Conservation (phyloP, 2,329 filamentous ascomycete species). For the Chalaropsis thielavioides region DNA sequence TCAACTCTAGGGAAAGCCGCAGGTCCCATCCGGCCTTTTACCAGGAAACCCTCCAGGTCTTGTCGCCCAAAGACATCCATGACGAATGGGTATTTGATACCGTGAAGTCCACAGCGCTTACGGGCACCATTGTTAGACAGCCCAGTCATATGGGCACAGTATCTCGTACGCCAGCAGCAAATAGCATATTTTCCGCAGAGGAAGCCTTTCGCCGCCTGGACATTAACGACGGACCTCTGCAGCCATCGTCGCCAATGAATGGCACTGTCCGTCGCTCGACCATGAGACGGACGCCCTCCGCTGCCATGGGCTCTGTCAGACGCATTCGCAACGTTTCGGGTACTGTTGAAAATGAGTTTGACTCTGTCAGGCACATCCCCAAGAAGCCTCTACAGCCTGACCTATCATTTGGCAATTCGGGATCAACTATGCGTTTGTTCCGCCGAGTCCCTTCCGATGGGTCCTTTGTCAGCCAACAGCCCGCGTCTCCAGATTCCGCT, state of each 20-base stretch:
- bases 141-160: conserved; percentile 1
- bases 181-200: conserved; percentile 29
- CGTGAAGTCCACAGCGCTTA: conserved; percentile 51
- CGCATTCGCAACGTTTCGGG: conserved; percentile 14
- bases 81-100: conserved; percentile 97
- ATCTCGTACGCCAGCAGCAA: conserved; percentile 7
- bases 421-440: conserved; percentile 84
- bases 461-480: conserved; percentile 25
- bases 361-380: conserved; percentile 15
- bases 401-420: conserved; percentile 84
- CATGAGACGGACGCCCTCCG: conserved; percentile 14
- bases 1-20: conserved; percentile 54
- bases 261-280: conserved; percentile 49
- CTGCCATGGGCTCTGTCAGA: conserved; percentile 14
- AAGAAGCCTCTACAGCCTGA: conserved; percentile 60
- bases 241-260: conserved; percentile 38
- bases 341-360: conserved; percentile 6
- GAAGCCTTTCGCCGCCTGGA: conserved; percentile 47
- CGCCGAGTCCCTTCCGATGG: conserved; percentile 66
- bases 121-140: conserved; percentile 1
- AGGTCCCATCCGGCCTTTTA: conserved; percentile 70
- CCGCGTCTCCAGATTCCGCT: conserved; percentile 29
- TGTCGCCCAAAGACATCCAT: conserved; percentile 51
- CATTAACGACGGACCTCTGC: conserved; percentile 45
- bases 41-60: conserved; percentile 72